phyloP scores from a whole-genome alignment of 768 basidiomycete species.

The Russula sp. region DNA sequence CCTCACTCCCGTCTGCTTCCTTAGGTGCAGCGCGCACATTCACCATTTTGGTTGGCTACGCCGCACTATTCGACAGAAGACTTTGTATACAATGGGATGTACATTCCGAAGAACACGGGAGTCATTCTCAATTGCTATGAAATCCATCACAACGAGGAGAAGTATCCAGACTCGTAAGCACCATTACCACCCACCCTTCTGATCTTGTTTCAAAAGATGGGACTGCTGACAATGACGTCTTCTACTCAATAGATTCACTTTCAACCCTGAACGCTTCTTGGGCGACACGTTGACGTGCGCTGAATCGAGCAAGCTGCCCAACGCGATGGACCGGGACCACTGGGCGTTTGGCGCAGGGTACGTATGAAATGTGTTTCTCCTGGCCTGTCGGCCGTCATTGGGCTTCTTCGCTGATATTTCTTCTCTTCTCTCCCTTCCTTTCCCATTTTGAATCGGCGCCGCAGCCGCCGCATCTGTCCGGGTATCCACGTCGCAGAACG shows the following conservation, averaged over 20 bases:
- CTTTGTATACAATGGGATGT: constrained; percentile 36
- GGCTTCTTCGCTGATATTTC: neutral
- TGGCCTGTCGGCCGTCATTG: neutral
- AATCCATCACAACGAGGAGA: constrained; percentile 35
- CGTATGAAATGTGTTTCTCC: constrained; percentile 16
- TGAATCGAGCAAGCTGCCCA: constrained; percentile 42
- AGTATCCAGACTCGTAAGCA: constrained; percentile 42
- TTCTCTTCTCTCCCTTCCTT: neutral
- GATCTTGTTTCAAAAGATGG: neutral
- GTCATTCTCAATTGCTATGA: constrained; percentile 35
- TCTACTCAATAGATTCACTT: constrained; percentile 29
- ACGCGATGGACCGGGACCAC: constrained; percentile 43
- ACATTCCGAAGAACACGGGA: constrained; percentile 36
- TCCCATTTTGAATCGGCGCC: neutral
- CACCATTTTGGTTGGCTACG: constrained; percentile 36
- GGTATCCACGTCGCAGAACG: constrained; percentile 49
- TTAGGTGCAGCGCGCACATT: constrained; percentile 32
- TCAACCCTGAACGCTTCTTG: constrained; percentile 47
- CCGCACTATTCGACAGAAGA: constrained; percentile 37
- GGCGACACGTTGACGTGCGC: constrained; percentile 40
- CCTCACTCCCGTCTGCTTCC: neutral
- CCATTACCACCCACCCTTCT: constrained; percentile 25
- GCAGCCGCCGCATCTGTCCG: constrained; percentile 42
- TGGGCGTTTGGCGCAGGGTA: constrained; percentile 53
- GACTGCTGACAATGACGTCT: neutral